phyloP scores from a whole-genome alignment of 2,329 filamentous ascomycete genomes.

The Hymenoscyphus repandus region DNA sequence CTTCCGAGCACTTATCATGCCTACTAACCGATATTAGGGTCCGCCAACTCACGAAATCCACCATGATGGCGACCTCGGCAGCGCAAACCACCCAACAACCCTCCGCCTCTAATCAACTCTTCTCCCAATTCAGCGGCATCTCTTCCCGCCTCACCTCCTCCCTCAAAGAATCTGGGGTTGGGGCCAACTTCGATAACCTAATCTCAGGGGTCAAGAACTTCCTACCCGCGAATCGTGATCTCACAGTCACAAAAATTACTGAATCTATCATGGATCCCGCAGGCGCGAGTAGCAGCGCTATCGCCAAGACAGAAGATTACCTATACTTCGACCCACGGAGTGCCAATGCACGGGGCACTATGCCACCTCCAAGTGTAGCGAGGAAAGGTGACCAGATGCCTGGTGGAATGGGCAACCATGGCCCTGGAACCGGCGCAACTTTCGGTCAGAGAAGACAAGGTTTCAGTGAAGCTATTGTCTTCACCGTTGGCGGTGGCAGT shows the following conservation, averaged over 20 bases:
- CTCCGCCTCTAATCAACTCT: slow-evolving; percentile 67
- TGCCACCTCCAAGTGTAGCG: slow-evolving; percentile 70
- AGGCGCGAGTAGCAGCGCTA: slow-evolving; percentile 81
- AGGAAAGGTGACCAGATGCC: slow-evolving; percentile 41
- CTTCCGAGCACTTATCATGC: background rate
- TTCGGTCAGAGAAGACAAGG: slow-evolving; percentile 89
- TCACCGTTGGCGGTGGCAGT: slow-evolving; percentile 89
- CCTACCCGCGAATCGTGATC: slow-evolving; percentile 88
- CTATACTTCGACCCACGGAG: slow-evolving; percentile 95
- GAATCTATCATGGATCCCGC: slow-evolving; percentile 97
- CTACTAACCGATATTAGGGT: slow-evolving; percentile 46
- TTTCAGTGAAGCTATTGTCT: slow-evolving; percentile 87
- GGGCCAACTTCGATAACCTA: slow-evolving; percentile 85
- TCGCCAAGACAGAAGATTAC: slow-evolving; percentile 94
- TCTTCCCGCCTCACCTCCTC: slow-evolving; percentile 89
- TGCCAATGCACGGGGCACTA: slow-evolving; percentile 85
- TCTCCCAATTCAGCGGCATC: slow-evolving; percentile 88
- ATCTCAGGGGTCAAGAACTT: slow-evolving; percentile 98
- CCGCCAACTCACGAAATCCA: slow-evolving; percentile 94
- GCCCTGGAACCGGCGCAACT: slow-evolving; percentile 66
- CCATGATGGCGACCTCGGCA: slow-evolving; percentile 86
- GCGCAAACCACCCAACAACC: slow-evolving; percentile 51
- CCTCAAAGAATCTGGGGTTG: slow-evolving; percentile 82
- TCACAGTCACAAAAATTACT: slow-evolving; percentile 95
- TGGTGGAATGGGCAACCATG: slow-evolving; percentile 40